phyloP scores from a whole-genome alignment of 2,329 filamentous ascomycete genomes.

The Xylariaceae sp. region DNA sequence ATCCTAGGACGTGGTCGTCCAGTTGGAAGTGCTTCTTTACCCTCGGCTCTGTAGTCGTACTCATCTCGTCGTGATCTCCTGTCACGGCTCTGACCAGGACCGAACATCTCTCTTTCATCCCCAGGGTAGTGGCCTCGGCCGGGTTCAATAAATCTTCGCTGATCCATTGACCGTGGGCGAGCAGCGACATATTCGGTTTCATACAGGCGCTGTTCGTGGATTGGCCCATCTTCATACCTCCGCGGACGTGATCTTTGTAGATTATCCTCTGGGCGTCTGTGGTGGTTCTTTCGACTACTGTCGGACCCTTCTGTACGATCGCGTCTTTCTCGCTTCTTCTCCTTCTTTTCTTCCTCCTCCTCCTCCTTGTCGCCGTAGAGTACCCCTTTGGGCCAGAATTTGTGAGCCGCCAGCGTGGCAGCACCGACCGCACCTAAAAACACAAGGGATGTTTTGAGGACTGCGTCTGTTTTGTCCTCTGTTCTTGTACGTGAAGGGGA shows the following conservation, averaged over 20 bases:
- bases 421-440: conserved; percentile 38
- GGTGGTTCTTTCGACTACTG: background rate
- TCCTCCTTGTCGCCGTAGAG: conserved; percentile 37
- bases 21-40: too few relatives aligned
- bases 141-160: background rate
- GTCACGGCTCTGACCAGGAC: too few relatives aligned
- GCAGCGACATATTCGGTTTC: background rate
- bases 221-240: background rate
- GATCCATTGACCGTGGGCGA: background rate
- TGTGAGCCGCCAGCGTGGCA: conserved; percentile 34
- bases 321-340: background rate
- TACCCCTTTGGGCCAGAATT: conserved; percentile 37
- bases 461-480: conserved; percentile 18
- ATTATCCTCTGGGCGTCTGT: background rate
- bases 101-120: background rate
- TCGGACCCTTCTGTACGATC: background rate
- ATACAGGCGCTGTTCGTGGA: background rate
- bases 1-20: background rate
- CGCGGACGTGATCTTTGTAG: background rate
- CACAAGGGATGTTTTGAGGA: conserved; percentile 33
- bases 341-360: conserved; percentile 25
- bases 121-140: background rate
- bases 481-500: background rate
- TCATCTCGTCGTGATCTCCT: too few relatives aligned
- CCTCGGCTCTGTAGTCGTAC: too few relatives aligned